Percentiles rank a stretch among this genome's conserved stretches.
Evolutionary conservation across 2,329 filamentous ascomycete genomes (phyloP).

Genomic region (Colletotrichum salicis): DNA sequence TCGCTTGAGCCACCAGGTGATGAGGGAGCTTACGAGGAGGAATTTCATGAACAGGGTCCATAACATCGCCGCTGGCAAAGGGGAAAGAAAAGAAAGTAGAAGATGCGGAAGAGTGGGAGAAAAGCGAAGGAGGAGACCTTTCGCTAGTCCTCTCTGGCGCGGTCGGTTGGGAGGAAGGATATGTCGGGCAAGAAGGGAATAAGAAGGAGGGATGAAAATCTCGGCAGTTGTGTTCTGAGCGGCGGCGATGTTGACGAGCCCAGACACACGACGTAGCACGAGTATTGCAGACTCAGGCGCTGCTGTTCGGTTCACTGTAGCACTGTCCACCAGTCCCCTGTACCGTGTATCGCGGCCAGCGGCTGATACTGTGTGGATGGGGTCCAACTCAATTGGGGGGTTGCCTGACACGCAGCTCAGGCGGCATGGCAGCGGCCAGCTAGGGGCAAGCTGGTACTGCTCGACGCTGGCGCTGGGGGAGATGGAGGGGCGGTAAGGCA

Average conservation of each 20-base stretch:
- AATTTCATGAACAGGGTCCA: slow-evolving; percentile 37
- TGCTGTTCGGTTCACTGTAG: neutral
- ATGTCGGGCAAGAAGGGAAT: slow-evolving; percentile 27
- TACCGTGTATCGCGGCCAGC: slow-evolving; percentile 19
- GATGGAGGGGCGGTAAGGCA: slow-evolving; percentile 33
- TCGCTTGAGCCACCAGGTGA: slow-evolving; percentile 38
- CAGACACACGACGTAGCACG: neutral
- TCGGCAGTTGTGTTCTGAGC: slow-evolving; percentile 31
- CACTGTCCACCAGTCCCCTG: slow-evolving; percentile 2
- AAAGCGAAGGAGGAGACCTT: slow-evolving; percentile 34
- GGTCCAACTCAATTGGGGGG: slow-evolving; percentile 2
- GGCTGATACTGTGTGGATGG: slow-evolving; percentile 24
- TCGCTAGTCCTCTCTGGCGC: slow-evolving; percentile 30
- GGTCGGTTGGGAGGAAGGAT: slow-evolving; percentile 25
- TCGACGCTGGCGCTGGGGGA: neutral
- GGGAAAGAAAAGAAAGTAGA: slow-evolving; percentile 9
- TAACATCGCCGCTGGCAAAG: slow-evolving; percentile 37
- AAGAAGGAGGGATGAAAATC: slow-evolving; percentile 33
- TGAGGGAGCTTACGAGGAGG: slow-evolving; percentile 36
- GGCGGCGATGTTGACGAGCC: slow-evolving; percentile 29
- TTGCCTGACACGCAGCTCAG: slow-evolving; percentile 12
- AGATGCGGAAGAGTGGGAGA: slow-evolving; percentile 14
- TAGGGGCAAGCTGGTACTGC: neutral
- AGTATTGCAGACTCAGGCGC: neutral
- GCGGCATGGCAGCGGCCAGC: slow-evolving; percentile 12